phyloP scores from a whole-genome alignment of 495 filamentous ascomycete species.

The Trichocladium antarcticum region DNA sequence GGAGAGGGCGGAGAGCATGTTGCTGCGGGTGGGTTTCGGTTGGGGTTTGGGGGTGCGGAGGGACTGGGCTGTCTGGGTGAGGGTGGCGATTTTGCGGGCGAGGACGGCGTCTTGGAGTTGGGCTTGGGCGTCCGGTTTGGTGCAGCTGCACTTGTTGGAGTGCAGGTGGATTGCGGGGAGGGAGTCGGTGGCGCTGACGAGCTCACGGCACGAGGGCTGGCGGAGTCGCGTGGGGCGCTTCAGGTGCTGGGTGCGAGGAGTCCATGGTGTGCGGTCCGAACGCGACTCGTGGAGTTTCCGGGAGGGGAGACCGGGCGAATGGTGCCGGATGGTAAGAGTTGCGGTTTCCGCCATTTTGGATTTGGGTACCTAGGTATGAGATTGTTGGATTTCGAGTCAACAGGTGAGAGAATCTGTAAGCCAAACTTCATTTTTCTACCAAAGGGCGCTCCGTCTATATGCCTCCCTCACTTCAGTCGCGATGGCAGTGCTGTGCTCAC shows the following conservation, averaged over 20 bases:
- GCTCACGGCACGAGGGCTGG: slow-evolving; percentile 6
- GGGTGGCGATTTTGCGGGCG: slow-evolving; percentile 3
- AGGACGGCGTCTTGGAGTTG: slow-evolving; percentile 6
- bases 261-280: neutral
- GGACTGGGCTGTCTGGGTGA: neutral
- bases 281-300: neutral
- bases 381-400: too few species aligned
- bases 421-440: neutral
- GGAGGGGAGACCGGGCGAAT: neutral
- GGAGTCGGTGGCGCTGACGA: slow-evolving; percentile 3
- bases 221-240: neutral
- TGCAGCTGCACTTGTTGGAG: slow-evolving; percentile 8
- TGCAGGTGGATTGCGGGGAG: slow-evolving; percentile 9
- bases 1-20: neutral
- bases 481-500: neutral
- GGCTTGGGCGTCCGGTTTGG: neutral
- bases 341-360: neutral
- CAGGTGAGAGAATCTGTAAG: too few species aligned
- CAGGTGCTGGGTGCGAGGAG: neutral
- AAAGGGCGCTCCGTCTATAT: neutral
- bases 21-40: neutral
- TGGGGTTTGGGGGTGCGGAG: neutral
- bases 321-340: neutral
- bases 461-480: neutral
- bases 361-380: neutral